Percentiles rank a stretch among this genome's conserved stretches.
phyloP scores from a whole-genome alignment of 176 grass and related monocot genomes.

The Phoenix roebelenii region DNA sequence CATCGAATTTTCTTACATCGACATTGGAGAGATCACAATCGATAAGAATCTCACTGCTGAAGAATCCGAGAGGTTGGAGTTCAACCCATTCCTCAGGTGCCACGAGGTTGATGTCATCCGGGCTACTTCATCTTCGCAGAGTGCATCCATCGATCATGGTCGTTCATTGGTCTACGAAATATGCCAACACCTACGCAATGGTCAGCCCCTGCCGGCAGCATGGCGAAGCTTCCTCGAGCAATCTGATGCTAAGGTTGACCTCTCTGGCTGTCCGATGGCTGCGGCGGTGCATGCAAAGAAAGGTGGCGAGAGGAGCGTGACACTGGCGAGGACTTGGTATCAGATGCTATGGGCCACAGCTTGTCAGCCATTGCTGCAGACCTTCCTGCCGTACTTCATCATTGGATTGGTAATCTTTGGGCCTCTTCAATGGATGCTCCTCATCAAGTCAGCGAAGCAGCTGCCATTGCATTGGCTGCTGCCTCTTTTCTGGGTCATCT shows the following conservation, averaged over 20 bases:
- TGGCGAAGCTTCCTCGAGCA: constrained; percentile 58
- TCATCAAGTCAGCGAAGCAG: background rate
- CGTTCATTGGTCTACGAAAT: constrained; percentile 58
- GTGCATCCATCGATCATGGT: constrained; percentile 63
- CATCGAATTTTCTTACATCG: constrained; percentile 37
- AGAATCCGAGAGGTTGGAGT: constrained; percentile 54
- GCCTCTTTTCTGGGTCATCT: constrained; percentile 36
- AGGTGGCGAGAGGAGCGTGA: constrained; percentile 16
- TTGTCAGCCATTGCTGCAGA: constrained; percentile 65
- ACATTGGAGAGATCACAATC: constrained; percentile 51
- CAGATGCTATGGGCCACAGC: constrained; percentile 48
- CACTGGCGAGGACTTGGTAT: constrained; percentile 41
- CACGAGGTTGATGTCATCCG: constrained; percentile 50
- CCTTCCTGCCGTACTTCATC: constrained; percentile 29
- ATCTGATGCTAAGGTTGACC: constrained; percentile 49
- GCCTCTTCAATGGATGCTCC: constrained; percentile 19
- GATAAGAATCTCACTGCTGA: constrained; percentile 27
- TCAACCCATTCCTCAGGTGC: constrained; percentile 63
- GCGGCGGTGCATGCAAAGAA: background rate
- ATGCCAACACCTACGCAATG: constrained; percentile 42
- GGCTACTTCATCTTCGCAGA: constrained; percentile 49
- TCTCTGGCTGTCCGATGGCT: constrained; percentile 40
- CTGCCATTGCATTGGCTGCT: constrained; percentile 33
- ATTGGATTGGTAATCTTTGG: constrained; percentile 38
- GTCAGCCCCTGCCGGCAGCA: constrained; percentile 35